Evolutionary conservation across 192 early-diverging fungal species (phyloP), one percentile per base, ranked within the genome.

Genomic region (Paraglomus occultum): DNA sequence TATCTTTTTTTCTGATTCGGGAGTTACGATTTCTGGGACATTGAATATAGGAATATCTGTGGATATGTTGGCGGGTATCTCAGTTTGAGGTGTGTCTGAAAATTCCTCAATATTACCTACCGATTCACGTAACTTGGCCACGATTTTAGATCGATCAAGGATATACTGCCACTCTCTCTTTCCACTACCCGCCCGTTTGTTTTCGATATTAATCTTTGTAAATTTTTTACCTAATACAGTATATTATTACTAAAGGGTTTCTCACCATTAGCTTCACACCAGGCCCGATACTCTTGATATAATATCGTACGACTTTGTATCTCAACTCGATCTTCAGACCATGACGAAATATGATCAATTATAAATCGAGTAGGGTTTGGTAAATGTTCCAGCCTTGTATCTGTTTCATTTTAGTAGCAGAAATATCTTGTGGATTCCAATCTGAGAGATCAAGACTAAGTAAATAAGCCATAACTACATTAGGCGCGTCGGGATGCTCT

Each of bases 361-460:
- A 60, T 60, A 0, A 60, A 60, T 45, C 42, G 42, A 44, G 15
- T 60, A 0, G 58, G 58, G 15, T 45, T 60, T 2, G 42, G 58
- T 1, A 60, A 6, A 8, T 60, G 42, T 0, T 42, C 42, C 5
- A 0, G 42, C 42, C 40, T 60, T 60, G 14, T 60, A 0, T 44
- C 58, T 2, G 0, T 60, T 18, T 60, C 58, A 60, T 60, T 60
- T 60, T 60, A 10, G 58, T 40, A 60, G 14, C 14, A 45, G 42
- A 14, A n/a, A 60, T 60, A n/a, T 45, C 18, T 61, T 44, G 59
- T n/a, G 42, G 38, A 8, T 18, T 61, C 59, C 59, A 61, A 61
- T 40, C 12, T 61, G 15, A 61, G 1, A 61, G 15, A 10, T 45
- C 58, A 0, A 12, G 39, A 8, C 9, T 61, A 5, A 61, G 10